These are phyloP conservation scores for Cyclotella sp. DNA, from an alignment of 108 stramenopile genomes.

Conservation along the genomic window DNA sequence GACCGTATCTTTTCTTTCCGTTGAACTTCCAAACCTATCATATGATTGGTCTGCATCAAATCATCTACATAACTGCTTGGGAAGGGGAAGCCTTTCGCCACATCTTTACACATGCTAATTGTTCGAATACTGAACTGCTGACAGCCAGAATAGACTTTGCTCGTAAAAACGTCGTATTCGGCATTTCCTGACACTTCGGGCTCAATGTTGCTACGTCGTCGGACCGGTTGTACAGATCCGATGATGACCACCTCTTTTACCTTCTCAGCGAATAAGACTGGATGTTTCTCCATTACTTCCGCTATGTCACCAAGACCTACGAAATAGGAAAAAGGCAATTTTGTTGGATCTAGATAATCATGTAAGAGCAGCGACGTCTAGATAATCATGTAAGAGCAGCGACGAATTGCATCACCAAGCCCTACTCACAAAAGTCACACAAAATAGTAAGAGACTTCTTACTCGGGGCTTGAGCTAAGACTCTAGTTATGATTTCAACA, in stretches of 20 bases:
- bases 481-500: slow-evolving; percentile 34
- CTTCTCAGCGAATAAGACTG: slow-evolving; percentile 33
- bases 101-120: slow-evolving; percentile 20
- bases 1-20: slow-evolving; percentile 22
- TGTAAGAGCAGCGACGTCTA: background rate
- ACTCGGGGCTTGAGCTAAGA: slow-evolving; percentile 26
- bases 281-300: slow-evolving; percentile 35
- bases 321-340: background rate
- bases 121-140: slow-evolving; percentile 47
- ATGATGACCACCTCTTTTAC: slow-evolving; percentile 50
- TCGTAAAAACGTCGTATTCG: slow-evolving; percentile 13
- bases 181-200: slow-evolving; percentile 22
- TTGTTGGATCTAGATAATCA: background rate
- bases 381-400: background rate
- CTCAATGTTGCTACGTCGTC: slow-evolving; percentile 31
- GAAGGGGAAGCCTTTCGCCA: slow-evolving; percentile 41
- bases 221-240: slow-evolving; percentile 36
- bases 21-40: slow-evolving; percentile 34
- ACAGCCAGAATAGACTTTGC: slow-evolving; percentile 36
- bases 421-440: slow-evolving; percentile 19
- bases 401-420: background rate
- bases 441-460: slow-evolving; percentile 42
- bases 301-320: slow-evolving; percentile 33
- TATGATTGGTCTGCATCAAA: slow-evolving; percentile 38
- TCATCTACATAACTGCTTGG: slow-evolving; percentile 33